Conservation (phyloP, 371 early-diverging fungal species). For the Mortierella sp. region DNA sequence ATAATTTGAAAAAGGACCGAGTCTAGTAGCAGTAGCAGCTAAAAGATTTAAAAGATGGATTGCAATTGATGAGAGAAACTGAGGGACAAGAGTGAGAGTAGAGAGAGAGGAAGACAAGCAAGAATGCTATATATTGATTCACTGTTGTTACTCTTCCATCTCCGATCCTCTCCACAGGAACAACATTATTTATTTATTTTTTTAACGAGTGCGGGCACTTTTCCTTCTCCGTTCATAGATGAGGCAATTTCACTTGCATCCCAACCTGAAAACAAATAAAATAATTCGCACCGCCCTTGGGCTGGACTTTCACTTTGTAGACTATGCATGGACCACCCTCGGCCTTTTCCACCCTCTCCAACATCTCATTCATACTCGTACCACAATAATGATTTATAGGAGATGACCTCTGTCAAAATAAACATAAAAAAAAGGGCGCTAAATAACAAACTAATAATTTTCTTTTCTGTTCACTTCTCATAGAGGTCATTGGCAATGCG, state of each 20-base stretch:
- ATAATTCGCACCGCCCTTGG: neutral
- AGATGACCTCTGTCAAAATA: neutral
- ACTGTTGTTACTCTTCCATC: neutral
- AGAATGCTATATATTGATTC: neutral
- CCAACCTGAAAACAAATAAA: too few relatives aligned
- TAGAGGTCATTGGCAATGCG: too few relatives aligned
- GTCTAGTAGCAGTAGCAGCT: too few relatives aligned
- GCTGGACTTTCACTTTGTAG: neutral
- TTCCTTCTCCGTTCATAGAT: neutral
- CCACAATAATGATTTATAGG: too few relatives aligned
- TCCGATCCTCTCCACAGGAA: slow-evolving; percentile 6
- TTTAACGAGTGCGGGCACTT: slow-evolving; percentile 1
- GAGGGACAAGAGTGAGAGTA: too few relatives aligned
- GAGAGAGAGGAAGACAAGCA: neutral
- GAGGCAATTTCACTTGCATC: neutral
- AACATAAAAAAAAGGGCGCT: too few relatives aligned
- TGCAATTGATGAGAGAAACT: too few relatives aligned
- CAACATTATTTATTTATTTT: neutral
- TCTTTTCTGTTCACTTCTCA: too few relatives aligned
- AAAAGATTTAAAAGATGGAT: too few relatives aligned
- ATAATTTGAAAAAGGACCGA: neutral
- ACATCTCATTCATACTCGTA: neutral
- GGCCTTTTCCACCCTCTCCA: neutral
- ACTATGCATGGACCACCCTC: slow-evolving; percentile 10
- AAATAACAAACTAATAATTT: too few relatives aligned